Percentiles rank a stretch among this genome's conserved stretches.
phyloP scores from a whole-genome alignment of 164 flowering plant species.

The Cinnamomum chago region DNA sequence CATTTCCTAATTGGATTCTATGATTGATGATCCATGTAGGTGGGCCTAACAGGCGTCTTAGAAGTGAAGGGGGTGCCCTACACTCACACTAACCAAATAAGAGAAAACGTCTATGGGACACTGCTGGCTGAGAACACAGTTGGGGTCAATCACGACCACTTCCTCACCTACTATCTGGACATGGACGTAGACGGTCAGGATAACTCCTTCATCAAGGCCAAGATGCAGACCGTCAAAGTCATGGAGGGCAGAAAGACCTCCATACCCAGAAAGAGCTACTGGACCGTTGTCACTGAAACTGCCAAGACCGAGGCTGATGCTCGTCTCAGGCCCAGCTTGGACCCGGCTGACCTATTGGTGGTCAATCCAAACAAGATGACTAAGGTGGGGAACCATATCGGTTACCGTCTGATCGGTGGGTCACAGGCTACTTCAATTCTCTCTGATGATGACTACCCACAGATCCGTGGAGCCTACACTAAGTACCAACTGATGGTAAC shows the following conservation, averaged over 20 bases:
- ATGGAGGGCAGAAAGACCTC: not conserved
- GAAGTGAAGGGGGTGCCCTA: constrained; percentile 43
- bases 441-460: constrained; percentile 36
- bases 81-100: constrained; percentile 31
- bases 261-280: constrained; percentile 20
- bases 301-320: constrained; percentile 17
- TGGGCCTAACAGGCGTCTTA: constrained; percentile 46
- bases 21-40: constrained; percentile 27
- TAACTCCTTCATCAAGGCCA: constrained; percentile 50
- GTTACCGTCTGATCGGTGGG: constrained; percentile 35
- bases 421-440: constrained; percentile 21
- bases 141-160: constrained; percentile 58
- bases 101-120: constrained; percentile 36
- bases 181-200: constrained; percentile 50
- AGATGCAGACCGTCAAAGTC: constrained; percentile 19
- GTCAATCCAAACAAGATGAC: constrained; percentile 35
- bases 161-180: constrained; percentile 53
- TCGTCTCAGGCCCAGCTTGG: constrained; percentile 12
- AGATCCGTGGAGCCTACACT: constrained; percentile 35
- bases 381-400: constrained; percentile 32
- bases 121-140: constrained; percentile 43
- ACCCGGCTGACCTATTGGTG: constrained; percentile 31
- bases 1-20: not conserved
- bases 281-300: constrained; percentile 5
- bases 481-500: constrained; percentile 45